Percentiles rank a stretch among this genome's conserved stretches.
Evolutionary conservation across 768 basidiomycete genomes (phyloP).

Genomic region (Calvatia gigantea): DNA sequence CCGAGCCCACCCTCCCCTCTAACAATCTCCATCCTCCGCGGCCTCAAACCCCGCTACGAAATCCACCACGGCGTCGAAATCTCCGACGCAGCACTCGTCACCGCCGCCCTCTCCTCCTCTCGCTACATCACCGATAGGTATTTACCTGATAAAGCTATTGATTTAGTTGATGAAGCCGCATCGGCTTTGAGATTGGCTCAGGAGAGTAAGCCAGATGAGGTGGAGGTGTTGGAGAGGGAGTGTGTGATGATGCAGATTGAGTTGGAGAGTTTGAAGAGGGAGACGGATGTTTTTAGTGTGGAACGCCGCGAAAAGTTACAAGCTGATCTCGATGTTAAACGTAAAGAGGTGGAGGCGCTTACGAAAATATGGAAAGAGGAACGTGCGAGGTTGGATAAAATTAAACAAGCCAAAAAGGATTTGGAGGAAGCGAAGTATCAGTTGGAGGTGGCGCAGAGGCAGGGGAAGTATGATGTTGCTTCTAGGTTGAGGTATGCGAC

Average conservation of each 20-base stretch:
- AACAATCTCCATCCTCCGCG: slow-evolving; percentile 84
- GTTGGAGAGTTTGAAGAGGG: slow-evolving; percentile 84
- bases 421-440: slow-evolving; percentile 83
- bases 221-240: slow-evolving; percentile 79
- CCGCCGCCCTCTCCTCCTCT: slow-evolving; percentile 81
- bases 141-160: slow-evolving; percentile 89
- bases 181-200: slow-evolving; percentile 84
- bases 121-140: slow-evolving; percentile 86
- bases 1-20: slow-evolving; percentile 85
- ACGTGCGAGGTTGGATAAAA: slow-evolving; percentile 61
- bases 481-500: slow-evolving; percentile 80
- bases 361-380: slow-evolving; percentile 75
- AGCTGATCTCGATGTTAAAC: slow-evolving; percentile 53
- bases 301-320: slow-evolving; percentile 72
- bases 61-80: slow-evolving; percentile 95
- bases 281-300: slow-evolving; percentile 78
- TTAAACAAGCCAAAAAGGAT: slow-evolving; percentile 68
- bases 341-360: slow-evolving; percentile 57
- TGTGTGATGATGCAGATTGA: slow-evolving; percentile 89
- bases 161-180: slow-evolving; percentile 91
- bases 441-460: slow-evolving; percentile 84
- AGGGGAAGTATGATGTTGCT: slow-evolving; percentile 83
- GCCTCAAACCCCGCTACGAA: slow-evolving; percentile 80
- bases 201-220: slow-evolving; percentile 81
- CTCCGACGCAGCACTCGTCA: slow-evolving; percentile 83